Evolutionary conservation across 2,329 filamentous ascomycete genomes (phyloP), one percentile per base, ranked within the genome.

Genomic region (Fonsecaea pugnacius): DNA sequence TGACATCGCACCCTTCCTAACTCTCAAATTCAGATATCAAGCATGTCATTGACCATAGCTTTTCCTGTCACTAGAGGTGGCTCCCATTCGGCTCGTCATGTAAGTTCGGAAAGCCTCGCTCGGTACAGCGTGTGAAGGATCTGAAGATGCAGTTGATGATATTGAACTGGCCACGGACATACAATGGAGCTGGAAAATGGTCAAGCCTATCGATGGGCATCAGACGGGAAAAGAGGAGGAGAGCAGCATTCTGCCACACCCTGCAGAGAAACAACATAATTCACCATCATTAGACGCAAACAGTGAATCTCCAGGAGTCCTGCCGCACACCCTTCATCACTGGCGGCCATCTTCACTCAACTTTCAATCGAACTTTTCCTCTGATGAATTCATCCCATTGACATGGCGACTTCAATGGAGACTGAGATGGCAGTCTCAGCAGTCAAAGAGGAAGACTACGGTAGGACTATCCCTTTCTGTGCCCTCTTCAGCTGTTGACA

Each of bases 381-480:
- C 12, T 4, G 27, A 27, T 21, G 43, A n/a, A 8, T 21, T 4
- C 16, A 33, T 58, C 55, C 38, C 38, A 30, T 32, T 43, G 38
- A 21, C 55, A 24, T 35, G 27, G 7, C 24, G 32, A 32, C 30
- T 33, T 43, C 38, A 33, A 58, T 46, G 55, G 55, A 58, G 36
- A 33, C 12, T 6, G n/a, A 58, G 16, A 48, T 48, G 24, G 38
- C 30, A 5, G 40, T 33, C 18, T 27, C 55, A 16, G 32, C 14
- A 18, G 9, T 21, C 18, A 30, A 33, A 38, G 16, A 58, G 16
- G 40, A 33, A 24, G 40, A 48, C 55, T 24, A 6, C 18, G 30
- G 55, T 58, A 58, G 30, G 27, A 46, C 40, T 58, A n/a, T 33
- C 24, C 38, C 7, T 12, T 30, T 30, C 27, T 16, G 14, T 21